These are phyloP conservation scores for Phytophthora hybrid DNA, from an alignment of 352 stramenopile genomes.

Conservation along the genomic window DNA sequence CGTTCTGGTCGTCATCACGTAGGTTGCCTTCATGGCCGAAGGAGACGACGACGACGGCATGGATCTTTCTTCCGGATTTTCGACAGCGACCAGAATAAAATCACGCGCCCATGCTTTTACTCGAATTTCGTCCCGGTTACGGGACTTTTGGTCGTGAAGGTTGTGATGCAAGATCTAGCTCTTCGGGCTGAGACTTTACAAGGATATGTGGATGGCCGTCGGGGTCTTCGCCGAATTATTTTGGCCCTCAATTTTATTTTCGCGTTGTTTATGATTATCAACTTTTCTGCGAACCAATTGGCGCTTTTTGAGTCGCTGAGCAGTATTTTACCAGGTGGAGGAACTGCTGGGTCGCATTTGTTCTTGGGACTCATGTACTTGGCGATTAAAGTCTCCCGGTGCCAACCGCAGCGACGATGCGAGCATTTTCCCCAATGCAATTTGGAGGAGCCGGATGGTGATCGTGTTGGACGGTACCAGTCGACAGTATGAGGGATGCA, in stretches of 20 bases:
- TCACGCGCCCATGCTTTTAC: conserved; percentile 76
- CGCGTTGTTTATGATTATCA: conserved; percentile 64
- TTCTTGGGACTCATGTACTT: conserved; percentile 68
- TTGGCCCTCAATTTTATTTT: conserved; percentile 84
- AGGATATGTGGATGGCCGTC: conserved; percentile 64
- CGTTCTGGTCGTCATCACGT: conserved; percentile 67
- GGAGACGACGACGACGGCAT: conserved; percentile 50
- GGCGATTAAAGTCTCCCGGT: conserved; percentile 68
- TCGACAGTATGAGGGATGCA: conserved; percentile 78
- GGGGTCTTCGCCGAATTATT: conserved; percentile 68
- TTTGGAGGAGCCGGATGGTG: conserved; percentile 72
- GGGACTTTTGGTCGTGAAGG: conserved; percentile 67
- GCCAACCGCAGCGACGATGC: conserved; percentile 50
- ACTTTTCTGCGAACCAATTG: conserved; percentile 65
- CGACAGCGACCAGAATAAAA: conserved; percentile 51
- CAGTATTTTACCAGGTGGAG: conserved; percentile 53
- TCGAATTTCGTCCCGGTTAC: conserved; percentile 73
- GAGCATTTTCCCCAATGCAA: conserved; percentile 58
- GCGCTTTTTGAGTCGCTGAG: conserved; percentile 58
- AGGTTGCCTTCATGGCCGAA: conserved; percentile 76
- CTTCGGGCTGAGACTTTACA: conserved; percentile 70
- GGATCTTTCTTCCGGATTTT: conserved; percentile 77
- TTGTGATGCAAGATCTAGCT: conserved; percentile 85
- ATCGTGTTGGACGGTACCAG: conserved; percentile 75
- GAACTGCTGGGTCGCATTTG: conserved; percentile 62